phyloP scores from a whole-genome alignment of 371 early-diverging fungal species.

The Zychaea mexicana region DNA sequence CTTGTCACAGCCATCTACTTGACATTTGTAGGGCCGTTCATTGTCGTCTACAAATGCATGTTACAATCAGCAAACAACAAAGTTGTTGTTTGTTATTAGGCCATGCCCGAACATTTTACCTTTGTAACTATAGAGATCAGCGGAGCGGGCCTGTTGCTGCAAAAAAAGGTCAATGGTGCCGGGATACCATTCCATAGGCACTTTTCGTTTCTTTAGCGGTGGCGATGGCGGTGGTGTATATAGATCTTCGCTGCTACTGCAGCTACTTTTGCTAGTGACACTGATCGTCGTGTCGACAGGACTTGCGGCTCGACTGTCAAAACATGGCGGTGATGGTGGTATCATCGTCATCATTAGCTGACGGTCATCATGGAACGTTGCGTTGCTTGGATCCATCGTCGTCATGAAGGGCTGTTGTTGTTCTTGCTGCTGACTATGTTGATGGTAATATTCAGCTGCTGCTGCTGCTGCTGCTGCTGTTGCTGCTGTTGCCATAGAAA shows the following conservation, averaged over 20 bases:
- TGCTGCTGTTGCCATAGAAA: background rate
- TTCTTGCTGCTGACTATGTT: background rate
- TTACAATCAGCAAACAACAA: too few species aligned
- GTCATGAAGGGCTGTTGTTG: background rate
- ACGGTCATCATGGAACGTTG: constrained; percentile 9
- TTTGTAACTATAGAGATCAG: background rate
- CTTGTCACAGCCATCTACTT: constrained; percentile 21
- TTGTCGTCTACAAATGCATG: too few species aligned
- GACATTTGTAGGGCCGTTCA: constrained; percentile 64
- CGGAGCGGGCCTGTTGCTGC: background rate
- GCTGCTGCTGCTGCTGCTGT: background rate
- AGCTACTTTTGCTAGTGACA: background rate
- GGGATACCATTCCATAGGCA: background rate
- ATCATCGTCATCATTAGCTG: background rate
- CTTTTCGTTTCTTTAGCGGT: constrained; percentile 3
- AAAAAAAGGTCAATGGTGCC: background rate
- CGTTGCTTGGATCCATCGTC: background rate
- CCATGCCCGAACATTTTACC: background rate
- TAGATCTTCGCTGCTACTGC: constrained; percentile 2
- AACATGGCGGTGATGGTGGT: background rate
- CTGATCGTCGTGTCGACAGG: background rate
- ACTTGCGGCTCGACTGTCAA: background rate
- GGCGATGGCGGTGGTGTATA: background rate
- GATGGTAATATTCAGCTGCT: too few species aligned
- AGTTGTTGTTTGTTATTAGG: background rate